A percentile compares a stretch with the other conserved stretches of the same genome.
Evolutionary conservation across 371 early-diverging fungal species (phyloP).

Genomic region (Syncephalastrum monosporum): DNA sequence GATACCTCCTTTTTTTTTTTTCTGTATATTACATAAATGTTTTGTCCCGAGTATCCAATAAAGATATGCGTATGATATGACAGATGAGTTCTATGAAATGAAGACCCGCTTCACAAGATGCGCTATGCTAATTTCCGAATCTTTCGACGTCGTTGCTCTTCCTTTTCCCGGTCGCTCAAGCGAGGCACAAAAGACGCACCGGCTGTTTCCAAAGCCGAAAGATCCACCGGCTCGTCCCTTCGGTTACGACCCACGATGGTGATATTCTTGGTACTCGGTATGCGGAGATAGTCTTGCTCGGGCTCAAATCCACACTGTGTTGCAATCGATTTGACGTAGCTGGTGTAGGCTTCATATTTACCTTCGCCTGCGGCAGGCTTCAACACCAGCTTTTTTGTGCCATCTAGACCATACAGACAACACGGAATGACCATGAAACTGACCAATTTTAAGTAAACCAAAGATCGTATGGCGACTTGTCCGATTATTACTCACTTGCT

Average conservation of each 20-base stretch:
- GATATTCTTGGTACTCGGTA: slow-evolving; percentile 90
- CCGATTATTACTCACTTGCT: slow-evolving; percentile 51
- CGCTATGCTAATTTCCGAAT: too few relatives aligned
- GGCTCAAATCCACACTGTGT: slow-evolving; percentile 60
- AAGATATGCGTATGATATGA: too few relatives aligned
- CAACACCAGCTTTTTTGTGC: slow-evolving; percentile 49
- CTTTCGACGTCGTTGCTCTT: slow-evolving; percentile 28
- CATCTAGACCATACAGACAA: slow-evolving; percentile 75
- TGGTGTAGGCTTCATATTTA: slow-evolving; percentile 73
- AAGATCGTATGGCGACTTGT: slow-evolving; percentile 56
- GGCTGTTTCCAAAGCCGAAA: slow-evolving; percentile 25
- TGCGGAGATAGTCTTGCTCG: slow-evolving; percentile 74
- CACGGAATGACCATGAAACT: slow-evolving; percentile 84
- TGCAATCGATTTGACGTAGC: slow-evolving; percentile 60
- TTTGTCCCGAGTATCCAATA: too few relatives aligned
- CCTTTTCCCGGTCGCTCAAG: slow-evolving; percentile 60
- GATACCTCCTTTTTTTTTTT: too few relatives aligned
- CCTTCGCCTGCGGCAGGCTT: slow-evolving; percentile 50
- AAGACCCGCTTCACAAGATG: too few relatives aligned
- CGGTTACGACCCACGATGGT: slow-evolving; percentile 67
- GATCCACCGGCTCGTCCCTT: slow-evolving; percentile 10
- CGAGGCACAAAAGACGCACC: slow-evolving; percentile 54
- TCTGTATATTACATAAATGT: too few relatives aligned
- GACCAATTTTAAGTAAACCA: slow-evolving; percentile 20
- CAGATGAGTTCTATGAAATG: too few relatives aligned